These are phyloP conservation scores for Tetrapisispora taiwanensis DNA, from an alignment of 805 yeast genomes.

Conservation along the genomic window DNA sequence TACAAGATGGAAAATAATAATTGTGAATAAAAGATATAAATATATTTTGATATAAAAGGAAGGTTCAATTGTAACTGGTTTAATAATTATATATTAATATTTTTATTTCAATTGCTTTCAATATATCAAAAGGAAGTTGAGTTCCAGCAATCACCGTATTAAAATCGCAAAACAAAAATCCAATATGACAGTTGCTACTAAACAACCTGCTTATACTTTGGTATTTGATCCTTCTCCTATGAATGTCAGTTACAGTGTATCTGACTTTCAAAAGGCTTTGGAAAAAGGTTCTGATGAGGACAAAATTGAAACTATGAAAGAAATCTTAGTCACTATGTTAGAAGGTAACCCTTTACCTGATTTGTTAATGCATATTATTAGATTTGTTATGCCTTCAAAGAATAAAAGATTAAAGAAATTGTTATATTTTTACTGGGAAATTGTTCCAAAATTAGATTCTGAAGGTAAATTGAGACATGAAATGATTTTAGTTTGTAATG, in stretches of 20 bases:
- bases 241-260: constrained; percentile 45
- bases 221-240: constrained; percentile 68
- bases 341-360: constrained; percentile 92
- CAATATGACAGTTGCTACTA: constrained; percentile 13
- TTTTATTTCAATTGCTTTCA: too few species aligned
- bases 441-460: constrained; percentile 81
- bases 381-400: constrained; percentile 94
- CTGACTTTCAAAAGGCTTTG: constrained; percentile 65
- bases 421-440: constrained; percentile 94
- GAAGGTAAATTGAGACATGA: constrained; percentile 93
- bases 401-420: constrained; percentile 86
- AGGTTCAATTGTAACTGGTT: too few species aligned
- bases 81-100: too few species aligned
- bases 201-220: constrained; percentile 56
- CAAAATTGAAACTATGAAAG: constrained; percentile 83
- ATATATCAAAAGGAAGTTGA: constrained; percentile 29
- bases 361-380: constrained; percentile 88
- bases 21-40: too few species aligned
- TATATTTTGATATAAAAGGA: too few species aligned
- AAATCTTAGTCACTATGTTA: constrained; percentile 73
- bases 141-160: background rate
- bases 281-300: constrained; percentile 86
- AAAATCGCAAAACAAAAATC: background rate
- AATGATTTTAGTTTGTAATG: constrained; percentile 97
- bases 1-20: too few species aligned